These are phyloP conservation scores for Nematocida parisii DNA, from an alignment of 371 early-diverging fungal genomes.

Conservation along the genomic window DNA sequence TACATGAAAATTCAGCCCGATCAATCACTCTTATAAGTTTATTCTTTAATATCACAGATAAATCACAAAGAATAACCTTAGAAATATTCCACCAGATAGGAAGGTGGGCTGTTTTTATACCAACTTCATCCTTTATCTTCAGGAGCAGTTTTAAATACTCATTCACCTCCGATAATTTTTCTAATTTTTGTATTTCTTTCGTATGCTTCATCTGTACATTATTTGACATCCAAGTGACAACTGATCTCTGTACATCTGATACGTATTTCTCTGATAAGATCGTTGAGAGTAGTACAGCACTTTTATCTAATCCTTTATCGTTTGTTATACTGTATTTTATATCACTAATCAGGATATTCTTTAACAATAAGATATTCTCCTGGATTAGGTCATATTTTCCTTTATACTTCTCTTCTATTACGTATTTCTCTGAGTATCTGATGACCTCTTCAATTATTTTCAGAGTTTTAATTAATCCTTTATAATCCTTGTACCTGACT, in stretches of 20 bases:
- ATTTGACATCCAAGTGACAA: constrained; percentile 58
- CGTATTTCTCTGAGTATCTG: background rate
- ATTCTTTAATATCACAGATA: constrained; percentile 49
- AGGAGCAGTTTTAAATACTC: constrained; percentile 24
- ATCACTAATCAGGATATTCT: constrained; percentile 56
- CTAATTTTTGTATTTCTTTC: constrained; percentile 39
- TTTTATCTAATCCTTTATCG: constrained; percentile 52
- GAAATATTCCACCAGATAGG: constrained; percentile 61
- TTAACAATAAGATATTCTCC: constrained; percentile 52
- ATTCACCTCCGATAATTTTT: constrained; percentile 17
- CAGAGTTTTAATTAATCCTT: constrained; percentile 46
- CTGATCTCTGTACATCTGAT: constrained; percentile 51
- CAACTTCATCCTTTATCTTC: constrained; percentile 39
- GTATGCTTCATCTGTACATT: constrained; percentile 19
- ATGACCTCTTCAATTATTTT: constrained; percentile 17
- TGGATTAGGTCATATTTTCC: constrained; percentile 19
- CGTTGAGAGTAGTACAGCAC: constrained; percentile 47
- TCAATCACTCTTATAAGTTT: constrained; percentile 30
- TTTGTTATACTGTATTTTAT: constrained; percentile 52
- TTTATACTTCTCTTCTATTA: constrained; percentile 54
- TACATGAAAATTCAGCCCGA: constrained; percentile 11
- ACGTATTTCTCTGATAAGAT: constrained; percentile 44
- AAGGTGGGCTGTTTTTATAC: constrained; percentile 55
- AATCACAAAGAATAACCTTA: constrained; percentile 43
- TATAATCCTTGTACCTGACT: constrained; percentile 58